Conservation (phyloP, 495 filamentous ascomycete genomes). For the Aspergillus ostianus region DNA sequence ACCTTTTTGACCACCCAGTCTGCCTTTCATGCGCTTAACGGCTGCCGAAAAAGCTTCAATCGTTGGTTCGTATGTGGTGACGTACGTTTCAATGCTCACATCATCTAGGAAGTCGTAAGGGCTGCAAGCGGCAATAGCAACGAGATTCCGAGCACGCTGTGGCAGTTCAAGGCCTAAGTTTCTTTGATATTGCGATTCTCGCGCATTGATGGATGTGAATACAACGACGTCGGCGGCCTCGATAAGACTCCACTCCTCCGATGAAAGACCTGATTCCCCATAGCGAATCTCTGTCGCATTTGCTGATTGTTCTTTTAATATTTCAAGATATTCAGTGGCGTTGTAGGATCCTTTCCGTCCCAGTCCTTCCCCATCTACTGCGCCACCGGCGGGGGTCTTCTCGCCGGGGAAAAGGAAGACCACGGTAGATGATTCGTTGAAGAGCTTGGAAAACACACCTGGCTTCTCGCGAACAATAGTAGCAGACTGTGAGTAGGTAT, state of each 20-base stretch:
- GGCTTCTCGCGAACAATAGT: constrained; percentile 40
- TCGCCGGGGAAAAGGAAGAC: constrained; percentile 47
- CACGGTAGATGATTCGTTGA: constrained; percentile 32
- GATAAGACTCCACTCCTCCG: constrained; percentile 29
- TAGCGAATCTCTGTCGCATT: constrained; percentile 37
- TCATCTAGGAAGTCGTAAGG: constrained; percentile 51
- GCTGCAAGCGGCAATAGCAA: constrained; percentile 44
- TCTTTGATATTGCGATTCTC: constrained; percentile 40
- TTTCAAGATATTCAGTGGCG: constrained; percentile 33
- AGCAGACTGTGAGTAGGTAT: constrained; percentile 40
- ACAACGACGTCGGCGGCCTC: constrained; percentile 41
- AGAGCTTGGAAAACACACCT: constrained; percentile 26
- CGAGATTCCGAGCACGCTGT: constrained; percentile 27
- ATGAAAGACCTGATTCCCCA: constrained; percentile 25
- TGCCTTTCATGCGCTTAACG: constrained; percentile 42
- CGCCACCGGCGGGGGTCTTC: constrained; percentile 38
- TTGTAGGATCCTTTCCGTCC: constrained; percentile 35
- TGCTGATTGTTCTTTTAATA: constrained; percentile 25
- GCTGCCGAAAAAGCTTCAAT: constrained; percentile 45
- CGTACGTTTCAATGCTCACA: constrained; percentile 40
- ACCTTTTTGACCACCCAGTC: constrained; percentile 26
- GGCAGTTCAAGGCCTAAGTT: constrained; percentile 34
- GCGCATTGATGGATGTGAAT: constrained; percentile 45
- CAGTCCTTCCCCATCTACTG: constrained; percentile 45
- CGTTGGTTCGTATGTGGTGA: constrained; percentile 49